These are phyloP conservation scores for Protea cynaroides DNA, from an alignment of 164 flowering plant species.

Conservation along the genomic window DNA sequence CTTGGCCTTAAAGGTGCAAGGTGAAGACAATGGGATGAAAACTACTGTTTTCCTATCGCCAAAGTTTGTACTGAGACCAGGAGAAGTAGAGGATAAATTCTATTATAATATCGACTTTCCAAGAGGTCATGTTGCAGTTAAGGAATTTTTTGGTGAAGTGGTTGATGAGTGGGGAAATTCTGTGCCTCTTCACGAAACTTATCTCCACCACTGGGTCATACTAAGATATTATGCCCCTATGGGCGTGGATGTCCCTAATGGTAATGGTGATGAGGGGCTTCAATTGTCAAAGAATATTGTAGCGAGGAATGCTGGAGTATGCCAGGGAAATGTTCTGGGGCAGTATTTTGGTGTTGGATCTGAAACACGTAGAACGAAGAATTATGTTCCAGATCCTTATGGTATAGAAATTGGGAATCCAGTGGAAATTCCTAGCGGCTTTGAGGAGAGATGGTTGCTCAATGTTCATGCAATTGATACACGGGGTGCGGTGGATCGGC, in stretches of 20 bases:
- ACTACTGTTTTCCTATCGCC: slow-evolving; percentile 60
- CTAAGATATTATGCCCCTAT: slow-evolving; percentile 41
- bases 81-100: slow-evolving; percentile 52
- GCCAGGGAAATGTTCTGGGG: slow-evolving; percentile 31
- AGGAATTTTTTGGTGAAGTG: slow-evolving; percentile 72
- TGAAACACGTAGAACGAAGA: slow-evolving; percentile 62
- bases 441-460: slow-evolving; percentile 71
- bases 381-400: slow-evolving; percentile 73
- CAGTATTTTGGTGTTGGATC: slow-evolving; percentile 86
- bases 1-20: slow-evolving; percentile 9
- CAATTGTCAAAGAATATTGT: slow-evolving; percentile 17
- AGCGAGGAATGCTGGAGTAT: slow-evolving; percentile 53
- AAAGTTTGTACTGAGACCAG: slow-evolving; percentile 51
- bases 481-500: slow-evolving; percentile 61
- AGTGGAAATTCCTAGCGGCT: slow-evolving; percentile 52
- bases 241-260: slow-evolving; percentile 9
- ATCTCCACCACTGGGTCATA: slow-evolving; percentile 89
- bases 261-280: not conserved
- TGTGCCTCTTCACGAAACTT: slow-evolving; percentile 83
- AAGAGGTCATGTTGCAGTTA: slow-evolving; percentile 79
- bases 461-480: slow-evolving; percentile 94
- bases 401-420: slow-evolving; percentile 82
- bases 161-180: slow-evolving; percentile 74
- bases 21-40: slow-evolving; percentile 30
- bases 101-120: slow-evolving; percentile 68